Base-by-base conservation (phyloP, 179 eudicot species). In the Camellia oleifera region DNA sequence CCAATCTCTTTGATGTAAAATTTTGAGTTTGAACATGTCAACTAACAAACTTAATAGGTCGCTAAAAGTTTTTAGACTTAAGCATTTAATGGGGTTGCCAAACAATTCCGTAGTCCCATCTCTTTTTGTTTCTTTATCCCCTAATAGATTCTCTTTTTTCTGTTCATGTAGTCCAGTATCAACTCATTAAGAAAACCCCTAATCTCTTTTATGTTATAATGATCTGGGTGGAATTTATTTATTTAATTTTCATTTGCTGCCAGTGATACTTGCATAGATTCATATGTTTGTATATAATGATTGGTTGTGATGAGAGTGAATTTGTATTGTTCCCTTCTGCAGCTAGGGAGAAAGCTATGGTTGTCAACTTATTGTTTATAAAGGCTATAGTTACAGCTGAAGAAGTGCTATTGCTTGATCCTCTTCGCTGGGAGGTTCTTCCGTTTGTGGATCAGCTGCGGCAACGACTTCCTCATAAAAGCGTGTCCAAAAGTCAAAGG, bases 281-380 rank as follows among this genome's bases (percentile, higher is more conserved):
- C 42, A 75, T n/a, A 18, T 17, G n/a, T 20, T 72, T 20, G 60
- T 58, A 17, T 76, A 1, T 18, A 62, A 13, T 50, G 20, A 9
- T 65, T 77, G 45, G 42, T 50, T 75, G 53, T 65, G 40, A 17
- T 26, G 61, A 7, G 44, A 26, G 32, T 44, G 15, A 66, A 32
- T 17, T 52, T 15, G 56, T 56, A 69, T 20, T 58, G 61, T 46
- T 67, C 40, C 42, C 11, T 42, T 12, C 57, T 84, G 81, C 93
- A 96, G 99, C 98, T 52, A 89, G 99, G 86, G 99, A 96, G 81
- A 92, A 90, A 88, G 97, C 99, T 72, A 92, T 96, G 94, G 92
- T 96, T 83, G 93, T 96, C 74, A 96, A 96, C 84, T 87, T 96
- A 79, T 98, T 94, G 86, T 96, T 91, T 82, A 92, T 96, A 80